Evolutionary conservation across 2,329 filamentous ascomycete species (phyloP).

Genomic region (Pseudogymnoascus sp.): DNA sequence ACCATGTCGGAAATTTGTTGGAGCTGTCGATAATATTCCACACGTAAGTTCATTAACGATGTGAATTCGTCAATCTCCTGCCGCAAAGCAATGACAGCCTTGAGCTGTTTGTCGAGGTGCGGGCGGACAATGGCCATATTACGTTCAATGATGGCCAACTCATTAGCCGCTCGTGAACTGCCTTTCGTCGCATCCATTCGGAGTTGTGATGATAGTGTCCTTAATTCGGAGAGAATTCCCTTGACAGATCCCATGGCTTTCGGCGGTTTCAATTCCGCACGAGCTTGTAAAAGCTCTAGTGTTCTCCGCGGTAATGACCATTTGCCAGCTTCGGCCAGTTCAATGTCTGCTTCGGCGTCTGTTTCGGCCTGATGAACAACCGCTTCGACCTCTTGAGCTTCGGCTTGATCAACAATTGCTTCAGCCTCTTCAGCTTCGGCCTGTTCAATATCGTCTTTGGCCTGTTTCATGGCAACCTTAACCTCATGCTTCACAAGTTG

Average conservation of each 20-base stretch:
- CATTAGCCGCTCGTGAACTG: slow-evolving; percentile 49
- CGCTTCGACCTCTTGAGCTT: slow-evolving; percentile 13
- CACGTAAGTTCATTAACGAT: slow-evolving; percentile 70
- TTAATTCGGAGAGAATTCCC: slow-evolving; percentile 61
- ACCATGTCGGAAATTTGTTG: slow-evolving; percentile 89
- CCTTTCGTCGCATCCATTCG: slow-evolving; percentile 50
- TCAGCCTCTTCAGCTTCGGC: neutral
- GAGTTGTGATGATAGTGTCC: slow-evolving; percentile 53
- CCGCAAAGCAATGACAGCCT: slow-evolving; percentile 44
- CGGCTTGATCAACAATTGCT: slow-evolving; percentile 13
- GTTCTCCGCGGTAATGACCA: slow-evolving; percentile 64
- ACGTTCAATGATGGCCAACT: slow-evolving; percentile 56
- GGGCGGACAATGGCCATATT: slow-evolving; percentile 56
- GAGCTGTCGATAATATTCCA: slow-evolving; percentile 86
- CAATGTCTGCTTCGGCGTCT: slow-evolving; percentile 18
- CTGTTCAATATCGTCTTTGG: neutral
- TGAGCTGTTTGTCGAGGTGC: slow-evolving; percentile 44
- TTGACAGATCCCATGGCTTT: slow-evolving; percentile 58
- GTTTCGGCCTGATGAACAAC: neutral
- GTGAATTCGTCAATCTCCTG: slow-evolving; percentile 72
- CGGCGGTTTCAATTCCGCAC: slow-evolving; percentile 42
- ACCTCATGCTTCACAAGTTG: slow-evolving; percentile 68
- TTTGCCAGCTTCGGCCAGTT: slow-evolving; percentile 31
- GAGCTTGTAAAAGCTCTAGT: slow-evolving; percentile 43
- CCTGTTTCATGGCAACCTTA: slow-evolving; percentile 30